phyloP scores from a whole-genome alignment of 805 yeast genomes.

The Ogataea neopini region DNA sequence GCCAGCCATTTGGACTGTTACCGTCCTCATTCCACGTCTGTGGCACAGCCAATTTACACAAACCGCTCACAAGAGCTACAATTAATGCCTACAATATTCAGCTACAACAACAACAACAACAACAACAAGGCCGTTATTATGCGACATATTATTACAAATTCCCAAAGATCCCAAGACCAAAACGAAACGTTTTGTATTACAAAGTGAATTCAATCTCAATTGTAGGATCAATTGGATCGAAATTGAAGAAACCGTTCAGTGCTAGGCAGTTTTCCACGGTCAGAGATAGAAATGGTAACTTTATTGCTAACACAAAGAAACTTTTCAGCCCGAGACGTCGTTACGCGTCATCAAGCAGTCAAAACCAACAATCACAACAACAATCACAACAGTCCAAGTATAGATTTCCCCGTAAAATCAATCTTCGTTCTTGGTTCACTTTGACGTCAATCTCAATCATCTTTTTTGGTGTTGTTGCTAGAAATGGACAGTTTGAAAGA shows the following conservation, averaged over 20 bases:
- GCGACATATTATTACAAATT: conserved; percentile 39
- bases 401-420: conserved; percentile 17
- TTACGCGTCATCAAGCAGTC: conserved; percentile 10
- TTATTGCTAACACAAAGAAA: conserved; percentile 32
- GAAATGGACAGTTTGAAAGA: conserved; percentile 28
- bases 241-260: conserved; percentile 20
- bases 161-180: conserved; percentile 59
- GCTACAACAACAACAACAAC: conserved; percentile 16
- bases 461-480: conserved; percentile 54
- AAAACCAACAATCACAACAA: conserved; percentile 3
- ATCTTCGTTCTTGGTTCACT: conserved; percentile 49
- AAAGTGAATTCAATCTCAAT: conserved; percentile 27
- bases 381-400: conserved; percentile 1
- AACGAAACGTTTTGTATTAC: conserved; percentile 53
- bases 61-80: conserved; percentile 30
- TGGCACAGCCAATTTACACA: conserved; percentile 16
- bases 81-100: conserved; percentile 21
- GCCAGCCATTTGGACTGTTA: conserved; percentile 5
- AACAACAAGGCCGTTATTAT: conserved; percentile 13
- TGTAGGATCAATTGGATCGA: conserved; percentile 25
- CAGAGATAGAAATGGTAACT: conserved; percentile 14
- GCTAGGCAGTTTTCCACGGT: conserved; percentile 8
- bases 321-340: conserved; percentile 22
- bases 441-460: conserved; percentile 53
- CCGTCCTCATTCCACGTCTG: conserved; percentile 4